Evolutionary conservation across 306 rosid genomes (phyloP), one percentile per base, ranked within the genome.

Genomic region (Gillenia trifoliata): DNA sequence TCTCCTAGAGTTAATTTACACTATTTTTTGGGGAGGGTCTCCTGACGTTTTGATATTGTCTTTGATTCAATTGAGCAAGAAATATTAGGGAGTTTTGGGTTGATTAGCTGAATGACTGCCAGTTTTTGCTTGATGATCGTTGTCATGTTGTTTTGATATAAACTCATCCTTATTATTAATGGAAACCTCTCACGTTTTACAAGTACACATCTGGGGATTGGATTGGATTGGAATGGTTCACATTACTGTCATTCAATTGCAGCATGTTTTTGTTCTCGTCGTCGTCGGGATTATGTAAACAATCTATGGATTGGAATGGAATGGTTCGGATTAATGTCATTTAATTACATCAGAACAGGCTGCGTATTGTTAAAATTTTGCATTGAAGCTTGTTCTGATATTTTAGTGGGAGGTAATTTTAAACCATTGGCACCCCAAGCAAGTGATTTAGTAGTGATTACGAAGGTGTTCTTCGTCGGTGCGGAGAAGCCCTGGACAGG

Each of bases 11-110:
- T 71, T 78, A 41, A 64, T 77, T 41, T 52, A 62, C 72, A 57
- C 67, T 10, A 57, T 77, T 66, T 77, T n/a, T 68, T 67, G 78
- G 68, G 50, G 73, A 78, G 57, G 50, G 74, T 81, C 75, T 77
- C 77, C 69, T 43, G 50, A 57, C 68, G 66, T 59, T 77, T 77
- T 75, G 31, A 54, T 73, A 19, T 62, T 57, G 13, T 22, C 70
- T 64, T 70, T 66, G 66, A 40, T 11, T 9, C 9, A 77, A 80
- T 78, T 72, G 52, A 66, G 70, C 54, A 72, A 64, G 63, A 77
- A 66, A 55, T 31, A 25, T 16, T 23, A 19, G 30, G 66, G 54
- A 72, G 49, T 78, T 73, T 61, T 73, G 64, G 74, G 47, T 74
- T 38, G n/a, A n/a, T n/a, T n/a, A 57, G 85, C 31, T 75, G 78